Evolutionary conservation across 2,329 filamentous ascomycete genomes (phyloP).

Genomic region (Colletotrichum sp.): DNA sequence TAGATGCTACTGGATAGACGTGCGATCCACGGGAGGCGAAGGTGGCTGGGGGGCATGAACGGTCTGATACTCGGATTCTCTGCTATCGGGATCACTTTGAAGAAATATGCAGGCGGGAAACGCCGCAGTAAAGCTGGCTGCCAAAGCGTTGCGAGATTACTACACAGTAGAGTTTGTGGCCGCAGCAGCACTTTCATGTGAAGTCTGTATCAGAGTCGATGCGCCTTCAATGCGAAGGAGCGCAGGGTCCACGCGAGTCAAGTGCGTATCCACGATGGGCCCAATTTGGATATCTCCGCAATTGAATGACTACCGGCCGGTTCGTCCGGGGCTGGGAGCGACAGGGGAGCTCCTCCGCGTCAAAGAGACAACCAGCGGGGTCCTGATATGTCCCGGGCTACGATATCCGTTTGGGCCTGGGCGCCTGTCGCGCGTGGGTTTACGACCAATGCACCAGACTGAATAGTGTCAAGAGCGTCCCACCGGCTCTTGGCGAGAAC

Average conservation of each 20-base stretch:
- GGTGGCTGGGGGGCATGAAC: neutral
- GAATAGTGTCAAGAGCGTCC: neutral
- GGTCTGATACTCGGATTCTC: neutral
- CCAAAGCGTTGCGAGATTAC: neutral
- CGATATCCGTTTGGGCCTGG: neutral
- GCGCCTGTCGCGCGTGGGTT: neutral
- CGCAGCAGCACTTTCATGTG: neutral
- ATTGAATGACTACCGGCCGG: neutral
- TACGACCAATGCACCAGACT: neutral
- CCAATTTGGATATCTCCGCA: neutral
- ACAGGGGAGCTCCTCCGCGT: neutral
- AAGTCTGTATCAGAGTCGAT: neutral
- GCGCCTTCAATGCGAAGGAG: neutral
- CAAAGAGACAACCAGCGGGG: neutral
- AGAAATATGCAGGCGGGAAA: neutral
- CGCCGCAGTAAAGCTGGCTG: neutral
- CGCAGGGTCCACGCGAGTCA: conserved; percentile 1
- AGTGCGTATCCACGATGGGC: neutral
- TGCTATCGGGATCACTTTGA: neutral
- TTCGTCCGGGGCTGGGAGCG: neutral
- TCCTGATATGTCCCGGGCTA: neutral
- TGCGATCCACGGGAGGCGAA: neutral
- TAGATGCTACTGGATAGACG: neutral
- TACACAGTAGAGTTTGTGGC: neutral
- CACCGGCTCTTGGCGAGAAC: neutral